Percentiles rank a stretch among this genome's conserved stretches.
Conservation (phyloP, 371 early-diverging fungal genomes). For the Pancytospora philotis region DNA sequence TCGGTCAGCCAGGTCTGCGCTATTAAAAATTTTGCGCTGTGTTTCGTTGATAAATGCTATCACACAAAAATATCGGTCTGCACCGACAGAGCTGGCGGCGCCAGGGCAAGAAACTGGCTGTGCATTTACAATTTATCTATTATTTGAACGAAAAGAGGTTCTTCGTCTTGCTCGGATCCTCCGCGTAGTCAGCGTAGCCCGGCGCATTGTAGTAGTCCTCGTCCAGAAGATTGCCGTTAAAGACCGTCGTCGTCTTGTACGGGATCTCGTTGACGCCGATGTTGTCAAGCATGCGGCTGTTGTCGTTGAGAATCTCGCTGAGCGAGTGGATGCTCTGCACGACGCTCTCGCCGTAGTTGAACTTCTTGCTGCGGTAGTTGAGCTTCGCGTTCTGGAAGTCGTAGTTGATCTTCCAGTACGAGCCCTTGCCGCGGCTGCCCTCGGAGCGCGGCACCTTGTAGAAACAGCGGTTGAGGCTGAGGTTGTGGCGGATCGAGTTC, state of each 20-base stretch:
- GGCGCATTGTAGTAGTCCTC: constrained; percentile 24
- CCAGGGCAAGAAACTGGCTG: too few species aligned
- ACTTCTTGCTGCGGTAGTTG: constrained; percentile 33
- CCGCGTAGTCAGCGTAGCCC: constrained; percentile 3
- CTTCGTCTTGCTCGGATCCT: constrained; percentile 18
- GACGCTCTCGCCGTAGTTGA: neutral
- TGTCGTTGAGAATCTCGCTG: constrained; percentile 44
- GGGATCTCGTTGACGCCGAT: constrained; percentile 58
- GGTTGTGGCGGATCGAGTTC: constrained; percentile 60
- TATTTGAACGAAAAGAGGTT: constrained; percentile 47
- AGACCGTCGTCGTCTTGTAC: constrained; percentile 47
- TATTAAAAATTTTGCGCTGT: too few species aligned
- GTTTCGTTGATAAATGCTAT: too few species aligned
- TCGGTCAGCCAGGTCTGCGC: too few species aligned
- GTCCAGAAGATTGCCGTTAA: constrained; percentile 56
- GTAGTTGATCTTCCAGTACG: constrained; percentile 55
- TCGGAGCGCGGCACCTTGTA: constrained; percentile 52
- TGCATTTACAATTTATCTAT: too few species aligned
- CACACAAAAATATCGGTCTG: too few species aligned
- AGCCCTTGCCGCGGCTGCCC: constrained; percentile 54
- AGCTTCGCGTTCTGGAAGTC: constrained; percentile 38
- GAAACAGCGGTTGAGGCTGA: constrained; percentile 59
- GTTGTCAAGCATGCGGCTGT: constrained; percentile 51
- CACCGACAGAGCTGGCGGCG: too few species aligned
- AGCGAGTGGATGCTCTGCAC: constrained; percentile 31